A percentile compares a stretch with the other conserved stretches of the same genome.
phyloP scores from a whole-genome alignment of 257 asterid species.

The Sherardia arvensis region DNA sequence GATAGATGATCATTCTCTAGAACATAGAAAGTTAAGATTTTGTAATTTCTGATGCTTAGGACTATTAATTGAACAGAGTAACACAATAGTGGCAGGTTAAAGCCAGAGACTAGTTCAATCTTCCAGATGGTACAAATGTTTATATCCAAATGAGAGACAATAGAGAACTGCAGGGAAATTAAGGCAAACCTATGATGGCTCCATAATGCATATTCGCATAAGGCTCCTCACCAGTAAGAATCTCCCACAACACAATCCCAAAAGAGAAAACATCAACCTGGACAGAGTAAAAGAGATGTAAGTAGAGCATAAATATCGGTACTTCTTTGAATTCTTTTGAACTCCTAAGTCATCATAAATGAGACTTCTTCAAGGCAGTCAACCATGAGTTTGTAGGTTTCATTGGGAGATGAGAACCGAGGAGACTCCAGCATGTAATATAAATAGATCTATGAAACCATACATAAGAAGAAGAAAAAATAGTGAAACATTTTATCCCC shows the following conservation, averaged over 20 bases:
- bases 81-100: neutral
- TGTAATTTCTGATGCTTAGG: neutral
- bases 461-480: neutral
- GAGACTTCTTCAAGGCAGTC: neutral
- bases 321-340: neutral
- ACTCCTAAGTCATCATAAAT: neutral
- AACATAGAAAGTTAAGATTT: neutral
- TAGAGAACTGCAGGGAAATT: conserved; percentile 3
- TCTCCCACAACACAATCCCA: conserved; percentile 93
- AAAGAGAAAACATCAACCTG: conserved; percentile 96
- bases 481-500: neutral
- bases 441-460: neutral
- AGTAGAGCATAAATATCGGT: conserved; percentile 1
- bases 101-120: neutral
- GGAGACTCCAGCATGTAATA: neutral
- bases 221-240: conserved; percentile 96
- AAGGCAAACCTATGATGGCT: conserved; percentile 71
- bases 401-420: neutral
- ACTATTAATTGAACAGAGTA: neutral
- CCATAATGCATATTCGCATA: conserved; percentile 97
- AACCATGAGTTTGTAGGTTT: neutral
- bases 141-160: neutral
- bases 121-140: neutral
- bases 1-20: neutral
- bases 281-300: conserved; percentile 10